Evolutionary conservation across 305 asterid species (phyloP), one percentile per base, ranked within the genome.

Genomic region (Fraxinus velutina): DNA sequence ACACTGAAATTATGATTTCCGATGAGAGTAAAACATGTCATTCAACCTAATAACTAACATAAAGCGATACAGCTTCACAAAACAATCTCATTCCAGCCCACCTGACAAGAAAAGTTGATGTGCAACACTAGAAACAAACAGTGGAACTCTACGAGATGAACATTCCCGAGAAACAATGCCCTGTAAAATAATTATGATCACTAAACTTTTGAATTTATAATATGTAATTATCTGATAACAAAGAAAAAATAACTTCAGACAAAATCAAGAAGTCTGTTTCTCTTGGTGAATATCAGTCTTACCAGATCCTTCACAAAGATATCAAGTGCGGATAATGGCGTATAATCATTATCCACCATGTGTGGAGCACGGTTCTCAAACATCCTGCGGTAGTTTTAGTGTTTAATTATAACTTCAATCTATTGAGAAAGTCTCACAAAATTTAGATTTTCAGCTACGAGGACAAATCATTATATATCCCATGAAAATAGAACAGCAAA

Each of bases 241-340:
- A 30, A n/a, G 74, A 71, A 84, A 73, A 73, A 78, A 21, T 36
- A 86, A 81, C 83, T 55, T 60, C 13, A 39, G 79, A 76, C 17
- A 73, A 82, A 47, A 44, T 19, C 34, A 50, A 44, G 17, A 22
- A 10, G 22, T 57, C n/a, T 29, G 66, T 34, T 80, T 15, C 64
- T 79, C 70, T 77, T 73, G 42, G 75, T 80, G 64, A 64, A 72
- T 55, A 32, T 78, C 85, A 84, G 73, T 71, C 94, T 81, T 84
- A 96, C 99, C 97, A 96, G 87, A 91, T 96, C 99, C 89, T 96
- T 96, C 88, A 96, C 98, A 88, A 96, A 96, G 89, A 96, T 96
- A 90, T 96, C 93, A 64, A 96, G 95, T 39, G 99, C 99, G 64
- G 99, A 96, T 84, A 96, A 86, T 76, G 99, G 99, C 37, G 97